These are phyloP conservation scores for Phyllostachys edulis DNA, from an alignment of 176 grass and related monocot species.

Conservation along the genomic window DNA sequence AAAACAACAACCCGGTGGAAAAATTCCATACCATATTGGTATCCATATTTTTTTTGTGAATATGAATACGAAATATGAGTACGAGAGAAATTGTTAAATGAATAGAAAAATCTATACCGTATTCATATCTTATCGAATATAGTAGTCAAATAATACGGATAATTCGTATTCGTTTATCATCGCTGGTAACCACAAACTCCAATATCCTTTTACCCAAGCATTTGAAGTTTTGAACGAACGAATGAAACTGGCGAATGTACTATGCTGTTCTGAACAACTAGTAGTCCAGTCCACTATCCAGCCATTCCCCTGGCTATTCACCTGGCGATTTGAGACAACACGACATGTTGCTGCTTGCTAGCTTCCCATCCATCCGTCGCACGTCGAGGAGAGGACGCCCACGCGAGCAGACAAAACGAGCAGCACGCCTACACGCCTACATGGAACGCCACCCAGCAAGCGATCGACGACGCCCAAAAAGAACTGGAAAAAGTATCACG, in stretches of 20 bases:
- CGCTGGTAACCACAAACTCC: no score
- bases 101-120: no score
- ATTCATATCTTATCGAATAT: no score
- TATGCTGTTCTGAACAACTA: not conserved
- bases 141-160: no score
- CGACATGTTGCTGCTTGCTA: no score
- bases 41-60: no score
- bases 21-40: no score
- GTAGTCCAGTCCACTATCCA: not conserved
- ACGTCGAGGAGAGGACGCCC: not conserved
- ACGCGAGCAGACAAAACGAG: not conserved
- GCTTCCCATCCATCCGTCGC: not conserved
- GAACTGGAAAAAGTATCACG: not conserved
- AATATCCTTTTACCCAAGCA: not conserved
- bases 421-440: not conserved
- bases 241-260: no score
- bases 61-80: no score
- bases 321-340: constrained; percentile 10
- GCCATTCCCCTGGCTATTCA: not conserved
- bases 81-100: no score
- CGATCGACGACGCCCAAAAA: not conserved
- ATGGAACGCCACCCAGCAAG: not conserved
- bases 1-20: no score
- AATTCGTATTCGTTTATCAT: no score
- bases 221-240: not conserved